phyloP scores from a whole-genome alignment of 1,139 yeast species.

The Zygosaccharomyces sapae region DNA sequence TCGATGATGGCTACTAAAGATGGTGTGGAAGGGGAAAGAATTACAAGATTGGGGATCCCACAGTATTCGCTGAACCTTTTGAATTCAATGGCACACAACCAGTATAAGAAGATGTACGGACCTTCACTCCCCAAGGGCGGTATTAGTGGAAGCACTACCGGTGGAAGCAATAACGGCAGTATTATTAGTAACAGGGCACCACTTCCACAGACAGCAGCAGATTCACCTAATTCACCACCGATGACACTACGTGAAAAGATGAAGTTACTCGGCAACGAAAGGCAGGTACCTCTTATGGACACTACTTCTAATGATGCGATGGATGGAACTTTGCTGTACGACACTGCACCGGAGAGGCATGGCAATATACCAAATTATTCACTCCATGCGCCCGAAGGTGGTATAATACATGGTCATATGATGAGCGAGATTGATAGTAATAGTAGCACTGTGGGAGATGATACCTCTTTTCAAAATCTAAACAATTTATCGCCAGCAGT shows the following conservation, averaged over 20 bases:
- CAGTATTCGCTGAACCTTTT: conserved; percentile 36
- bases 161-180: neutral
- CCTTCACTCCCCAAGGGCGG: conserved; percentile 5
- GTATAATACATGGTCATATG: conserved; percentile 4
- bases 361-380: conserved; percentile 3
- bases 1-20: conserved; percentile 72
- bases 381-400: neutral
- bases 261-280: conserved; percentile 26
- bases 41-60: conserved; percentile 46
- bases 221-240: conserved; percentile 27
- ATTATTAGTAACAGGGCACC: neutral
- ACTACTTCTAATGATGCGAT: conserved; percentile 8
- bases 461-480: conserved; percentile 24
- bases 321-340: conserved; percentile 8
- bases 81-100: conserved; percentile 32
- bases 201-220: conserved; percentile 8
- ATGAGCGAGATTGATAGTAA: conserved; percentile 28
- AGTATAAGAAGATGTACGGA: conserved; percentile 16
- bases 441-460: conserved; percentile 32
- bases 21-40: conserved; percentile 61
- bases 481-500: conserved; percentile 21
- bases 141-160: neutral
- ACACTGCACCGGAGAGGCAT: conserved; percentile 3
- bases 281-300: conserved; percentile 8
- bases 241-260: conserved; percentile 32